Evolutionary conservation across 768 basidiomycete species (phyloP).

Genomic region (Austroboletus eburneus): DNA sequence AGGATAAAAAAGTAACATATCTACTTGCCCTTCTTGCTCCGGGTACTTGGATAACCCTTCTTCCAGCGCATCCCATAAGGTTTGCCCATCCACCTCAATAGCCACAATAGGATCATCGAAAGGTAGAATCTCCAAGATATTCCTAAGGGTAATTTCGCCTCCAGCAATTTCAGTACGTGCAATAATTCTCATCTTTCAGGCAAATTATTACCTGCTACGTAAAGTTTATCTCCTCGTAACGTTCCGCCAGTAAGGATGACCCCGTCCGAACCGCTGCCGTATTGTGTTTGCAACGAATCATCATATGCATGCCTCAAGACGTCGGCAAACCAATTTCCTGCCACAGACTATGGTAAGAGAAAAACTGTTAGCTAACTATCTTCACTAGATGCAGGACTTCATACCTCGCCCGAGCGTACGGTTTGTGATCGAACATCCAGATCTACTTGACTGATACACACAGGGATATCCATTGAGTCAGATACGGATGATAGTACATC

Average conservation of each 20-base stretch:
- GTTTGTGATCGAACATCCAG: slow-evolving; percentile 71
- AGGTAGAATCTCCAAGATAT: slow-evolving; percentile 85
- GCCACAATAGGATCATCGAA: slow-evolving; percentile 85
- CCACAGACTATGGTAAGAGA: slow-evolving; percentile 47
- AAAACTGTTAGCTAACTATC: neutral
- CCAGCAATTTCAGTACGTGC: slow-evolving; percentile 21
- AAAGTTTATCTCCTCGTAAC: slow-evolving; percentile 78
- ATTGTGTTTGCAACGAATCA: slow-evolving; percentile 55
- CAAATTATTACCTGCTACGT: slow-evolving; percentile 62
- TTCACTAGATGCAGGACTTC: neutral
- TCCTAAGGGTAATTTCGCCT: slow-evolving; percentile 75
- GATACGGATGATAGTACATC: slow-evolving; percentile 66
- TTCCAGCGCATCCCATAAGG: slow-evolving; percentile 80
- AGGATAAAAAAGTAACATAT: neutral
- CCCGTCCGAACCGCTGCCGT: slow-evolving; percentile 66
- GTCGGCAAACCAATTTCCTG: slow-evolving; percentile 83
- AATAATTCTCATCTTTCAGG: neutral
- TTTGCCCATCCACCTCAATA: slow-evolving; percentile 70
- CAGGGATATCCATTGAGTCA: slow-evolving; percentile 64
- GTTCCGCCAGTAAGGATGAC: slow-evolving; percentile 83
- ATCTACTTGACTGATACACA: slow-evolving; percentile 65
- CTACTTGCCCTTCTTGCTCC: slow-evolving; percentile 78
- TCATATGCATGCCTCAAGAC: slow-evolving; percentile 81
- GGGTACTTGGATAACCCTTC: slow-evolving; percentile 72
- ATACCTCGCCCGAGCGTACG: slow-evolving; percentile 70